A percentile compares a stretch with the other conserved stretches of the same genome.
These are phyloP conservation scores for Cryptomeria japonica DNA, from an alignment of 75 land plant species.

Conservation along the genomic window DNA sequence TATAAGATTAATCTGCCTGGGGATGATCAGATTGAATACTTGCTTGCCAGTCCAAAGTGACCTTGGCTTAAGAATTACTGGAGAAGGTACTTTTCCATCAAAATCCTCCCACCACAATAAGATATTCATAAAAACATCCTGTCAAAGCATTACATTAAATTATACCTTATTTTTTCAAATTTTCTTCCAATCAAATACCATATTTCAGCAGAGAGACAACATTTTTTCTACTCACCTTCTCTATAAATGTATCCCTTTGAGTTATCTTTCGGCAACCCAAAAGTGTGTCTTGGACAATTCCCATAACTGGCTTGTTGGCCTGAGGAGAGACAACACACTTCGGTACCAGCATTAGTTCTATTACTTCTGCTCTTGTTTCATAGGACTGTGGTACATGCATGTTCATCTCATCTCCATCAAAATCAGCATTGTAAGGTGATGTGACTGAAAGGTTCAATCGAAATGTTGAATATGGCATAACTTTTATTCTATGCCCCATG, in stretches of 20 bases:
- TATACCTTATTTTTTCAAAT: background rate
- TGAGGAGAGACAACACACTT: slow-evolving; percentile 99
- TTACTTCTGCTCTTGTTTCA: slow-evolving; percentile 96
- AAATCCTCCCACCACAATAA: slow-evolving; percentile 99
- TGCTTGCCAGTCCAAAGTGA: slow-evolving; percentile 99
- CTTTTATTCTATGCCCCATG: slow-evolving; percentile 97
- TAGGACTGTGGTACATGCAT: slow-evolving; percentile 99
- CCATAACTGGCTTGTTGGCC: slow-evolving; percentile 96
- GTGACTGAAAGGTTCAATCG: slow-evolving; percentile 96
- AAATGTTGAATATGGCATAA: slow-evolving; percentile 99
- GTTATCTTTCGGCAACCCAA: slow-evolving; percentile 98
- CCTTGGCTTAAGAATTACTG: slow-evolving; percentile 90
- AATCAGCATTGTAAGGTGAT: slow-evolving; percentile 99
- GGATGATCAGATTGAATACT: slow-evolving; percentile 96
- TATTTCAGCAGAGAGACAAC: background rate
- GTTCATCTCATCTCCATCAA: slow-evolving; percentile 99
- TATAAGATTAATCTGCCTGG: slow-evolving; percentile 93
- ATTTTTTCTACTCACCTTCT: slow-evolving; percentile 56
- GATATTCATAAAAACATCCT: slow-evolving; percentile 99
- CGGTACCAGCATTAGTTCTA: slow-evolving; percentile 98
- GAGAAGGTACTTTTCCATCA: slow-evolving; percentile 92
- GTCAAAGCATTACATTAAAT: slow-evolving; percentile 16
- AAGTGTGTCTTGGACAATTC: slow-evolving; percentile 98
- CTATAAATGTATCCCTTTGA: slow-evolving; percentile 96
- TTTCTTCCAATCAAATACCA: background rate